Evolutionary conservation across 2,329 filamentous ascomycete genomes (phyloP).

Genomic region (Tolypocladium album): DNA sequence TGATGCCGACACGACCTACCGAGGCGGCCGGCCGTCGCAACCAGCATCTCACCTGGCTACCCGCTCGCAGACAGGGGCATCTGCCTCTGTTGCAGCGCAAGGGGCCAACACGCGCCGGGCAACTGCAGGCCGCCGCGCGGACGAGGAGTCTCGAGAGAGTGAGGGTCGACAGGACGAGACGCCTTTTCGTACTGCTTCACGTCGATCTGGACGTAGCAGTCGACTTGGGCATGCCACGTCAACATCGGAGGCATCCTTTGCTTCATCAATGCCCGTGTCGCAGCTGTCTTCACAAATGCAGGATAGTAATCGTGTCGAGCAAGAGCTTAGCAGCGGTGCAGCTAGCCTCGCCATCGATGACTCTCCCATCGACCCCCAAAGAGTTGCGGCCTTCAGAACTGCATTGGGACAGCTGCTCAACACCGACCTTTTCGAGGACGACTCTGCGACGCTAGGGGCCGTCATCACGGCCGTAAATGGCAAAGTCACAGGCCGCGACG

Average conservation of each 20-base stretch:
- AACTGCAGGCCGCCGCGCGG: not conserved
- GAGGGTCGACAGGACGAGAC: slow-evolving; percentile 32
- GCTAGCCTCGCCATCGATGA: slow-evolving; percentile 31
- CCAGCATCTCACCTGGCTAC: slow-evolving; percentile 18
- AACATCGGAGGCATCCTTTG: slow-evolving; percentile 52
- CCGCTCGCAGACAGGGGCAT: slow-evolving; percentile 5
- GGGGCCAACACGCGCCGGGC: slow-evolving; percentile 18
- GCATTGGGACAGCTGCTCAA: slow-evolving; percentile 76
- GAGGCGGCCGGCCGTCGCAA: slow-evolving; percentile 21
- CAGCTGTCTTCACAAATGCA: slow-evolving; percentile 44
- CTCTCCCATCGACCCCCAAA: slow-evolving; percentile 43
- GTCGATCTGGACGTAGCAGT: slow-evolving; percentile 26
- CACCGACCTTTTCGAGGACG: slow-evolving; percentile 75
- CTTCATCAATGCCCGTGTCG: slow-evolving; percentile 69
- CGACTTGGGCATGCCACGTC: slow-evolving; percentile 25
- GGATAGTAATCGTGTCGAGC: slow-evolving; percentile 30
- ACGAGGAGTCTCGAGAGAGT: not conserved
- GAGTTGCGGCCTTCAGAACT: slow-evolving; percentile 66
- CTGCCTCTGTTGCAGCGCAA: slow-evolving; percentile 29
- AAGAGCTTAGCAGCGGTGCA: slow-evolving; percentile 30
- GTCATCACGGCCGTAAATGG: slow-evolving; percentile 73
- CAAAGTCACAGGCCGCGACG: slow-evolving; percentile 42
- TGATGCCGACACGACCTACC: slow-evolving; percentile 49
- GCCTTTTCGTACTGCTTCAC: slow-evolving; percentile 22
- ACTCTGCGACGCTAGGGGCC: slow-evolving; percentile 64